Evolutionary conservation across 352 stramenopile species (phyloP), one percentile per base, ranked within the genome.

Genomic region (Halophytophthora polymorphica): DNA sequence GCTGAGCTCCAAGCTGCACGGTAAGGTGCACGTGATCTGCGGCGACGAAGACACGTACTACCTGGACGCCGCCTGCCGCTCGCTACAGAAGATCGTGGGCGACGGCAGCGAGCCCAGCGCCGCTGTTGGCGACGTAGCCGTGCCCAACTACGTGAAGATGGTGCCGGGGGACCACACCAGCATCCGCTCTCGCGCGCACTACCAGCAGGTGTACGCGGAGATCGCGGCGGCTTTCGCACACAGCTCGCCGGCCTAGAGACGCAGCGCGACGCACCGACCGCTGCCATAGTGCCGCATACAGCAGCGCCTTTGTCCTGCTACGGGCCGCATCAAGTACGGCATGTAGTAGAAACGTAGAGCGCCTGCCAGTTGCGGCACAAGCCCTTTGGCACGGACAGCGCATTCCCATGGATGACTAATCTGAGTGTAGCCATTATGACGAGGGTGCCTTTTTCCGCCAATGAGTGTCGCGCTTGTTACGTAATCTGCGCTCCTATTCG

Each of bases 41-140:
- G 81, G 81, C 7, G 19, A 61, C 13, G 81, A 91, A 39, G 81
- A 91, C 58, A 89, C 71, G 25, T 89, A 89, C 66, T 89, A 88
- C 66, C 66, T 91, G 18, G 63, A 91, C 51, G 67, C 64, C 35
- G 81, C 77, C 14, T 91, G 81, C 48, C 64, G 74, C 18, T 73
- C 72, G 37, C 51, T 91, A 33, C 77, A 82, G 39, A 59, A 70
- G 42, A 21, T 89, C 12, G 56, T 91, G 25, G 70, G 69, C 17
- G 58, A 48, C 6, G 62, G 45, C 12, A 60, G 72, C 15, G 34
- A 19, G 11, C 50, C 25, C 15, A 38, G 21, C 2, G 18, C 58
- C 29, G 29, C 34, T 18, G 38, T 57, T 14, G 64, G 49, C 25
- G 66, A 51, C 2, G 53, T 50, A 12, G 40, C 46, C 18, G 67